phyloP scores from a whole-genome alignment of 73 alveolate species.

The Paramecium bursaria region DNA sequence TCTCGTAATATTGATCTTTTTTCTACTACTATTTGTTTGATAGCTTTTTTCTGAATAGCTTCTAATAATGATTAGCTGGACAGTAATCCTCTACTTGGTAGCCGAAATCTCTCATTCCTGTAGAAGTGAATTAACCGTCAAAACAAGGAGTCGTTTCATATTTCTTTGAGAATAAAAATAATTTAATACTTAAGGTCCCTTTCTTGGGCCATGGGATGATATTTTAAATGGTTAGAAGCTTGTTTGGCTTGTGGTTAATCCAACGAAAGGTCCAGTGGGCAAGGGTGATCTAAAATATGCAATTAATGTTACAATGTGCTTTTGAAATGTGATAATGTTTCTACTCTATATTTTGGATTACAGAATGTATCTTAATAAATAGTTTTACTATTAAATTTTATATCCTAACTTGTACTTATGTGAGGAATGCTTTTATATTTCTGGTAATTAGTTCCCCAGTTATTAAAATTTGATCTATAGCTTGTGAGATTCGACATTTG shows the following conservation, averaged over 20 bases:
- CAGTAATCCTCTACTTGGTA: slow-evolving; percentile 29
- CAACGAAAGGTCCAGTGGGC: slow-evolving; percentile 53
- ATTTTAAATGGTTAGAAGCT: slow-evolving; percentile 32
- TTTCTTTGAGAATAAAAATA: background rate
- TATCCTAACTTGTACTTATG: slow-evolving; percentile 46
- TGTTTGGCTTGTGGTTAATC: slow-evolving; percentile 36
- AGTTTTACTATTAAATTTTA: slow-evolving; percentile 28
- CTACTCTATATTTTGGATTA: slow-evolving; percentile 8
- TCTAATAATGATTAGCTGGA: slow-evolving; percentile 39
- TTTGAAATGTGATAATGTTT: slow-evolving; percentile 7
- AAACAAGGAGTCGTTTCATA: slow-evolving; percentile 58
- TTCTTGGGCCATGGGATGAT: slow-evolving; percentile 30
- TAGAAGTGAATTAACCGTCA: slow-evolving; percentile 52
- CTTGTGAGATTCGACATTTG: slow-evolving; percentile 44
- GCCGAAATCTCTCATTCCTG: slow-evolving; percentile 41
- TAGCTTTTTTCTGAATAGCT: slow-evolving; percentile 36
- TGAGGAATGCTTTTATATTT: slow-evolving; percentile 42
- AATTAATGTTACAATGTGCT: background rate
- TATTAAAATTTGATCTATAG: slow-evolving; percentile 45
- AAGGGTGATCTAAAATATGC: background rate
- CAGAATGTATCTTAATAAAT: slow-evolving; percentile 23
- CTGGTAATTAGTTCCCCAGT: slow-evolving; percentile 39
- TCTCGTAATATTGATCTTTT: slow-evolving; percentile 18
- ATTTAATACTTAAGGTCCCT: slow-evolving; percentile 5
- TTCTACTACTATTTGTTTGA: slow-evolving; percentile 21